These are phyloP conservation scores for Verruconis gallopava DNA, from an alignment of 2,329 filamentous ascomycete species.

Conservation along the genomic window DNA sequence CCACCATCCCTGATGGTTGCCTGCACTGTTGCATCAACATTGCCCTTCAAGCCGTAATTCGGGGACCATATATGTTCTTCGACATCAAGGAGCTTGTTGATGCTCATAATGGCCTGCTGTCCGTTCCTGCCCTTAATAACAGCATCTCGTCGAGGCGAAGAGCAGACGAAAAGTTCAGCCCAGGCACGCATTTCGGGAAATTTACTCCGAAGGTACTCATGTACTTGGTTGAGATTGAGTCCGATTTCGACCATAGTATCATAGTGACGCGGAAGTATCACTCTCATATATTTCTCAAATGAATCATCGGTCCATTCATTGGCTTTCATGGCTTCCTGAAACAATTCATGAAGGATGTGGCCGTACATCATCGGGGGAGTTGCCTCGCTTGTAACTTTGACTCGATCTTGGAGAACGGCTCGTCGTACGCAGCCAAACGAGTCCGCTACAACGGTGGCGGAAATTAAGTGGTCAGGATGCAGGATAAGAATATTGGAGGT, in stretches of 20 bases:
- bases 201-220: conserved; percentile 70
- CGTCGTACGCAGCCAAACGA: conserved; percentile 85
- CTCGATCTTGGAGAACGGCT: conserved; percentile 84
- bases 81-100: conserved; percentile 88
- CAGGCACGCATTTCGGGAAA: conserved; percentile 70
- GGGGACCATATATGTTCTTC: conserved; percentile 98
- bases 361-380: conserved; percentile 79
- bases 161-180: conserved; percentile 68
- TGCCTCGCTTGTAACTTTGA: conserved; percentile 77
- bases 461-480: conserved; percentile 90
- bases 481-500: conserved; percentile 73
- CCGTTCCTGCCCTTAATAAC: conserved; percentile 68
- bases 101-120: conserved; percentile 63
- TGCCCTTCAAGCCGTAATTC: conserved; percentile 92
- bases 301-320: conserved; percentile 69
- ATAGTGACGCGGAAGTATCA: conserved; percentile 60
- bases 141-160: conserved; percentile 53
- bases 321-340: conserved; percentile 74
- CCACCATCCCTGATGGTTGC: conserved; percentile 62
- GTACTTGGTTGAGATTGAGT: conserved; percentile 57
- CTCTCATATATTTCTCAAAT: conserved; percentile 52
- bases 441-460: conserved; percentile 90
- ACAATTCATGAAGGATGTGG: conserved; percentile 86
- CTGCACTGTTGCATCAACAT: conserved; percentile 94
- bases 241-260: conserved; percentile 85